Conservation (phyloP, 495 filamentous ascomycete genomes). For the Lasiosphaeris hirsuta region DNA sequence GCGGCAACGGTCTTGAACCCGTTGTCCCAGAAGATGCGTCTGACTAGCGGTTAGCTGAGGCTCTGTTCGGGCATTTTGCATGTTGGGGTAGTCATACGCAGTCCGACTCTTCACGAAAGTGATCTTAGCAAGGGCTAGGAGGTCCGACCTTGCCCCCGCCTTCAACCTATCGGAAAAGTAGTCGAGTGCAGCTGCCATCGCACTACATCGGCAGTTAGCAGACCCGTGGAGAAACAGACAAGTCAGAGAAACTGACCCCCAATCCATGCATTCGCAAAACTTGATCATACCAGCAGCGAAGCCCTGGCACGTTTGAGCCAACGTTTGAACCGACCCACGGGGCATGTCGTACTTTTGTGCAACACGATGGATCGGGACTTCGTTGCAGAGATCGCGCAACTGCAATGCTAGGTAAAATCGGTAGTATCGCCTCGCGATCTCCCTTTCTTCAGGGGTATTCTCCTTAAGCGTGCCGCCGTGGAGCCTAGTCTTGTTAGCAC, state of each 20-base stretch:
- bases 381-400: conserved; percentile 78
- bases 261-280: conserved; percentile 72
- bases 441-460: conserved; percentile 56
- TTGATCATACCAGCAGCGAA: conserved; percentile 76
- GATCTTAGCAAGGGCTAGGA: conserved; percentile 69
- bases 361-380: conserved; percentile 66
- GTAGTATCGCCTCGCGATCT: conserved; percentile 62
- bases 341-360: conserved; percentile 66
- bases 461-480: conserved; percentile 67
- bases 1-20: conserved; percentile 65
- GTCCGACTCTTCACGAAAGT: conserved; percentile 77
- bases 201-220: conserved; percentile 25
- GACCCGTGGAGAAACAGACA: background rate
- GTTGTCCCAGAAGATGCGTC: conserved; percentile 70
- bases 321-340: conserved; percentile 66
- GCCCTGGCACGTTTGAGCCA: conserved; percentile 72
- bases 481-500: conserved; percentile 52
- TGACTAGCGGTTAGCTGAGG: conserved; percentile 9
- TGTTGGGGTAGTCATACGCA: conserved; percentile 34
- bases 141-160: conserved; percentile 69
- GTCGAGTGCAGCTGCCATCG: conserved; percentile 70
- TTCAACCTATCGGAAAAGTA: conserved; percentile 74
- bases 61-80: too few relatives aligned
- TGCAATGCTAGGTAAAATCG: conserved; percentile 79
- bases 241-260: conserved; percentile 46